Base-by-base conservation (phyloP, 352 stramenopile species). In the Peronospora belbahrii region DNA sequence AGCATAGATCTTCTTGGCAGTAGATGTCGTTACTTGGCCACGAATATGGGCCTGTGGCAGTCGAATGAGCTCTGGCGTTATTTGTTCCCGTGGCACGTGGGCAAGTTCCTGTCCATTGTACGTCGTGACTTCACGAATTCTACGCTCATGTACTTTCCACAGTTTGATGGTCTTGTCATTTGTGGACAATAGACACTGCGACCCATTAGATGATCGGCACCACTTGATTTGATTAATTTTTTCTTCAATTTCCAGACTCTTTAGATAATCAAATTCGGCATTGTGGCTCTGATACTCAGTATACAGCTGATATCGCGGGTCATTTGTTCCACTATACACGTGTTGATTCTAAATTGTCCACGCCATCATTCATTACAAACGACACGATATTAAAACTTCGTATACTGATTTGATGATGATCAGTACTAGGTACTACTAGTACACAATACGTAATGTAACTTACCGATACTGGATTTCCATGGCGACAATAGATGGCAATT, bases 81-180 rank as follows among this genome's bases (percentile, higher is more conserved):
- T 55, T 10, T 65, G 43, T 24, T 33, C 15, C 14, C 51, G 48
- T 13, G 50, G 52, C 15, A 65, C 42, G 23, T 67, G 51, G 10
- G 59, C 48, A 15, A 73, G 42, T 1, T 46, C 50, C 41, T 74
- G 64, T 42, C 69, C 56, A 56, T 84, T 85, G 65, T 75, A 89
- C 52, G 83, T 75, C 30, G 76, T 85, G 42, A 89, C 67, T 42
- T 85, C 74, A 36, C 68, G 65, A 20, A 93, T 76, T 20, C 76
- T 83, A 35, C 78, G 76, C 61, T 90, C 77, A 52, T 85, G 67
- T 25, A 98, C 57, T 42, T 96, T 96, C 94, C 94, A 98, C 18
- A 98, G 67, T 66, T 98, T 98, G 56, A 98, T 95, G 22, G 94
- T 98, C 70, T 98, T 98, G 73, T 98, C 92, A 65, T 98, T 98